Base-by-base conservation (phyloP, 2,329 filamentous ascomycete genomes). In the Ophiostoma populinum region DNA sequence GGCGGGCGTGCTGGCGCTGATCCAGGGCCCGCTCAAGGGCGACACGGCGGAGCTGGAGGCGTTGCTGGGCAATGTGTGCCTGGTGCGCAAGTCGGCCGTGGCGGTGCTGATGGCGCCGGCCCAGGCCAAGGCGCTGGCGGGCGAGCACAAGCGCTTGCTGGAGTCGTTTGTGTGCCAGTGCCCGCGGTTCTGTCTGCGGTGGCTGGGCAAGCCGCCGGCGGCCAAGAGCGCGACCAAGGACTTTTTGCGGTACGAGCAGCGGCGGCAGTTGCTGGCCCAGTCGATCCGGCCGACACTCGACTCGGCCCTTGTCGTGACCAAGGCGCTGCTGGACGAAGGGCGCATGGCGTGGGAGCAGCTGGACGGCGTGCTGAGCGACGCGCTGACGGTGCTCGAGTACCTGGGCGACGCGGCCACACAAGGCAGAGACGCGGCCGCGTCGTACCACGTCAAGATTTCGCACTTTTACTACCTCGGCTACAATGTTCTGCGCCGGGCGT, bases 381-480 rank as follows among this genome's bases (percentile, higher is more conserved):
- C 65, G 40, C 47, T 64, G 7, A 53, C 55, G 6, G 54, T 78
- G 11, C 51, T 76, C 8, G 64, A 70, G 22, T 57, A 61, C 34
- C 55, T 74, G 29, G 61, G 62, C 5, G 55, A 64, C 16, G 62
- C 5, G 55, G 64, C 16, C 30, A 41, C n/a, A 49, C n/a, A 45
- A 34, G 39, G 46, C 6, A 34, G 44, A 13, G 54, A 54, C 18
- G 36, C 42, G 1, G 37, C 42, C 1, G 34, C 40, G 3, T 47
- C 57, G 2, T 70, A 73, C 43, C 60, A 69, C 38, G 64, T 77
- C 41, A 80, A 75, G 45, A 67, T 82, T 18, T 82, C 78, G 0
- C 75, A 78, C 45, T 61, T 80, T 3, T 81, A 81, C 49, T 82
- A 75, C 49, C 59, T 70, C n/a, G 61, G 69, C 32, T 71, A 72